Evolutionary conservation across 441 rosid genomes (phyloP), one percentile per base, ranked within the genome.

Genomic region (Corymbia calophylla): DNA sequence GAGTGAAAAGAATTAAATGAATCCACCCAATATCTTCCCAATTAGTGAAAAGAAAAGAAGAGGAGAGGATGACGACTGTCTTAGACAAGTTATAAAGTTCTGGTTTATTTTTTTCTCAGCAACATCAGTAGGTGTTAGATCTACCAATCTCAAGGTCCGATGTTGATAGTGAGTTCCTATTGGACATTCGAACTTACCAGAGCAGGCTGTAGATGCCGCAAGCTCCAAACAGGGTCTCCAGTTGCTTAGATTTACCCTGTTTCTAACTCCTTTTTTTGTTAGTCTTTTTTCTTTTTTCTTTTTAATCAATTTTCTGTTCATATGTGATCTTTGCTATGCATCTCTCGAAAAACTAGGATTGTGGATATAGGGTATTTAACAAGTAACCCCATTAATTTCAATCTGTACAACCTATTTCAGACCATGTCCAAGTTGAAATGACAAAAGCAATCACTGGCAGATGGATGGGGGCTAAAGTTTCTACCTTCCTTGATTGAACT

Each of bases 401-500:
- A 62, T 62, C 31, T 62, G 31, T 29, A 29, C 68, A 62, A 62
- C 68, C 68, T 27, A 16, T 82, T 39, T 55, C 11, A 25, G 48
- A 81, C 39, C 56, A 55, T 35, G 53, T 87, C 23, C 55, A 35
- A 62, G 39, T 51, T 86, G 32, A 66, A 73, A 32, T 27, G 32
- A 66, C 23, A 32, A 53, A 88, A 56, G 55, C 51, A 39, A 35
- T 85, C 54, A 87, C 1, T 12, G 8, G 51, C 18, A 90, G 66
- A 35, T 7, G 89, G 32, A 66, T 47, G 86, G 47, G 39, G 32
- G 68, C 80, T 48, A 48, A 48, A 9, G 77, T 82, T 89, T 95
- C 80, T 88, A 98, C 99, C 99, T 97, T 96, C 93, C 95, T 94
- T 53, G 98, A 95, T 90, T 48, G 96, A 97, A 94, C 95, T 19